A percentile compares a stretch with the other conserved stretches of the same genome.
Conservation (phyloP, 192 early-diverging fungal genomes). For the Rhizoclosmatium globosum region DNA sequence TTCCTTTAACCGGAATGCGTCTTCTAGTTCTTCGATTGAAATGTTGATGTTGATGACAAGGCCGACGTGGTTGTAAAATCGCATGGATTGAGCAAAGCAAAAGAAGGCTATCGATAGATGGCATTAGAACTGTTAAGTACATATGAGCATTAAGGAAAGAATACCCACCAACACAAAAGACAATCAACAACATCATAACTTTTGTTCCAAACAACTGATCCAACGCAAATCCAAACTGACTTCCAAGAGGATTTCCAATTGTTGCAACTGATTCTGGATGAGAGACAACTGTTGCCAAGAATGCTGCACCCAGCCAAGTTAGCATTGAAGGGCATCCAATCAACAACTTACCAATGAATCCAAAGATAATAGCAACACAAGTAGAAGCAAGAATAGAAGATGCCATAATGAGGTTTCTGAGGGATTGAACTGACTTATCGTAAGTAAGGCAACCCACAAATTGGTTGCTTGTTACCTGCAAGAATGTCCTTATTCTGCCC, state of each 20-base stretch:
- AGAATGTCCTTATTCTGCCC: slow-evolving; percentile 50
- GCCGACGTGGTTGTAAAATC: slow-evolving; percentile 54
- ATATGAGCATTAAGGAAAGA: not conserved
- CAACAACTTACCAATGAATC: slow-evolving; percentile 11
- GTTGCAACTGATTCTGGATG: slow-evolving; percentile 6
- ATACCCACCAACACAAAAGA: slow-evolving; percentile 4
- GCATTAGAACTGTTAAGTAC: not conserved
- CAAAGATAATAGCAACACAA: slow-evolving; percentile 40
- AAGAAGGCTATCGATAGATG: slow-evolving; percentile 32
- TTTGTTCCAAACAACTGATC: slow-evolving; percentile 34
- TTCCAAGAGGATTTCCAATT: slow-evolving; percentile 16
- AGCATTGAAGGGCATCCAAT: not conserved
- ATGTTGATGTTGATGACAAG: slow-evolving; percentile 45
- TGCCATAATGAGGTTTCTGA: slow-evolving; percentile 55
- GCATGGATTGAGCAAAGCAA: slow-evolving; percentile 48
- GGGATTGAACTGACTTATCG: slow-evolving; percentile 40
- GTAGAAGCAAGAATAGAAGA: slow-evolving; percentile 52
- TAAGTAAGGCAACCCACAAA: not conserved
- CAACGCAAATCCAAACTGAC: slow-evolving; percentile 29
- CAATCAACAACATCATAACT: slow-evolving; percentile 27
- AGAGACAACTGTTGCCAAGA: slow-evolving; percentile 41
- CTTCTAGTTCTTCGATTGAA: slow-evolving; percentile 19
- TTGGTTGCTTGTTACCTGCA: slow-evolving; percentile 22
- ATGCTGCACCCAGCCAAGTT: not conserved
- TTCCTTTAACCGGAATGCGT: not conserved